Percentiles rank a stretch among this genome's conserved stretches.
Conservation (phyloP, 768 basidiomycete genomes). For the Termitomyces sp. region DNA sequence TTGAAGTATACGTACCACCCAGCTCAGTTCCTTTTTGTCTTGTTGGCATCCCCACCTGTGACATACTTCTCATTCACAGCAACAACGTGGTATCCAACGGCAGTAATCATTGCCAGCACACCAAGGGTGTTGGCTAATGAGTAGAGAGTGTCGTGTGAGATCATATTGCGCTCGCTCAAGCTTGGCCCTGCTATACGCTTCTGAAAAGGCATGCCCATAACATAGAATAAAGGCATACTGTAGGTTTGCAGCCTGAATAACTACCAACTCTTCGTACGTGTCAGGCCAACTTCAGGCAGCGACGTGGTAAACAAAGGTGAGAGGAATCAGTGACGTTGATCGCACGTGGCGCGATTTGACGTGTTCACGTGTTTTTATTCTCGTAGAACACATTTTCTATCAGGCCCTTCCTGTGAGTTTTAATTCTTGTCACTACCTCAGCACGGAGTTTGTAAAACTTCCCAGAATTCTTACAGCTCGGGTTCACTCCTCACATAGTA, state of each 20-base stretch:
- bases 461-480: not conserved
- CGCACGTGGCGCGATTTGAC: conserved; percentile 12
- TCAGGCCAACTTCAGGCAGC: too few relatives aligned
- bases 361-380: not conserved
- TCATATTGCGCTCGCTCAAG: conserved; percentile 42
- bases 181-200: not conserved
- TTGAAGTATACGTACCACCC: not conserved
- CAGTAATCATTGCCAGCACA: conserved; percentile 77
- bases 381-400: too few relatives aligned
- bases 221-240: not conserved
- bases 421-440: not conserved
- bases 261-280: not conserved
- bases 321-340: not conserved
- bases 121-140: conserved; percentile 81
- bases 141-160: conserved; percentile 75
- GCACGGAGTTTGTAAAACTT: not conserved
- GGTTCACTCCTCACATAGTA: too few relatives aligned
- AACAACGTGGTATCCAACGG: conserved; percentile 87
- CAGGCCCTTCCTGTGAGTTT: too few relatives aligned
- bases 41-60: conserved; percentile 17
- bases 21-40: conserved; percentile 15
- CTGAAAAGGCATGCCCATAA: not conserved
- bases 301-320: not conserved
- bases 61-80: conserved; percentile 67
- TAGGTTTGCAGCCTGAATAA: not conserved